Base-by-base conservation (phyloP, 164 flowering plant species). In the Santalum album region DNA sequence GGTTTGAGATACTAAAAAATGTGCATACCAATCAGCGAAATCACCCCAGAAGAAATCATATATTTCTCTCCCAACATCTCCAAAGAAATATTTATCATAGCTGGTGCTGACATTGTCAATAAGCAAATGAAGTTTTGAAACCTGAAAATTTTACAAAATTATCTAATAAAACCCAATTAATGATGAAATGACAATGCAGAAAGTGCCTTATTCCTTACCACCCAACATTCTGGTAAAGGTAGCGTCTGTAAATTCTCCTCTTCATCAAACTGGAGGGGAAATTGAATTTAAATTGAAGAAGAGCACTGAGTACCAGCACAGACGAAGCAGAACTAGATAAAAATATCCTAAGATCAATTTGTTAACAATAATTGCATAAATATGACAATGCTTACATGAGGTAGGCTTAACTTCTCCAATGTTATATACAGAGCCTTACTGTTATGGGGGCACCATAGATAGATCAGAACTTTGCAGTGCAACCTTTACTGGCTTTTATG, bases 21-120 rank as follows among this genome's bases (percentile, higher is more conserved):
- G 56, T 42, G 51, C 65, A 51, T 77, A 91, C 98, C 98, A 91
- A 61, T 91, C 98, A 40, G 98, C 98, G 75, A 84, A 91, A 62
- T 91, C 98, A 47, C 84, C 81, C 98, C 98, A 88, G 66, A 91
- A 88, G 76, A 87, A 91, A 66, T 88, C 88, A 67, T 91, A 91
- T 57, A 61, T 72, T 60, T 81, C 92, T 65, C 96, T 75, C 50
- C 80, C 98, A 60, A 84, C 80, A 58, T 91, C 98, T 60, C 90
- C 90, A 75, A 91, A 91, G 78, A 78, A 91, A 66, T 63, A 81
- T 59, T 82, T 88, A 29, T 91, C 96, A 70, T 91, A 91, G 72
- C 95, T 86, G 55, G 71, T 54, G 29, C 92, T 88, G 57, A 83
- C 95, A 21, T 35, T 47, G 56, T 91, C 95, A 51, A 88, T 73